Evolutionary conservation across 257 asterid genomes (phyloP).

Genomic region (Echium plantagineum): DNA sequence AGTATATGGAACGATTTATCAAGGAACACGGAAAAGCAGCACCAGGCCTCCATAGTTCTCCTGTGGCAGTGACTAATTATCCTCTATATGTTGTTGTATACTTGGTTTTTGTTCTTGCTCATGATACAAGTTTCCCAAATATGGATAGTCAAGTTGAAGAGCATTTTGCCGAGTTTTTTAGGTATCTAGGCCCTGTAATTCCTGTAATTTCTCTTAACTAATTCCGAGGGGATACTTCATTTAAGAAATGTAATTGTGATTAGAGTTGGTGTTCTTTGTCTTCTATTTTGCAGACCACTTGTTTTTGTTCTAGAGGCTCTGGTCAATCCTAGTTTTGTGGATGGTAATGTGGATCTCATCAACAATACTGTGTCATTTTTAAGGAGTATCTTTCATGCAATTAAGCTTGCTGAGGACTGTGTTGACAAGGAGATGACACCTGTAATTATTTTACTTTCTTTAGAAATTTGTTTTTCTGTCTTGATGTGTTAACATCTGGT

Average conservation of each 20-base stretch:
- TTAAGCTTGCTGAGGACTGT: slow-evolving; percentile 77
- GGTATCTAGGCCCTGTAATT: slow-evolving; percentile 27
- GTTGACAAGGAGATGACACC: slow-evolving; percentile 51
- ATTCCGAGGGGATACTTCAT: not conserved
- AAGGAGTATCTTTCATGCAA: slow-evolving; percentile 61
- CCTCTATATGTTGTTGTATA: slow-evolving; percentile 61
- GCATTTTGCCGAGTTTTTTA: slow-evolving; percentile 41
- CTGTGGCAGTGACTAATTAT: slow-evolving; percentile 31
- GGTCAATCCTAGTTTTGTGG: slow-evolving; percentile 27
- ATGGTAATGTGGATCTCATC: slow-evolving; percentile 22
- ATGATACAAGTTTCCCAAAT: slow-evolving; percentile 49
- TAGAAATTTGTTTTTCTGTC: slow-evolving; percentile 6
- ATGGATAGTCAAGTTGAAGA: slow-evolving; percentile 47
- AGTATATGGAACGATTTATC: slow-evolving; percentile 47
- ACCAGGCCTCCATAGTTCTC: slow-evolving; percentile 28
- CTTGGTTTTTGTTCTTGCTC: slow-evolving; percentile 76
- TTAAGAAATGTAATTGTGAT: not conserved
- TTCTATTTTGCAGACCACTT: slow-evolving; percentile 53
- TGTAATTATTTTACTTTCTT: slow-evolving; percentile 30
- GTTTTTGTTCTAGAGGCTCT: slow-evolving; percentile 48
- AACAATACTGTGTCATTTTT: slow-evolving; percentile 32
- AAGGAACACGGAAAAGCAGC: slow-evolving; percentile 34
- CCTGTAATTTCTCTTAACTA: not conserved
- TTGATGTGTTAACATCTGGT: slow-evolving; percentile 8
- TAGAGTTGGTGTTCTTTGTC: not conserved